Conservation (phyloP, 805 yeast genomes). For the Candida khao-thaluensis region DNA sequence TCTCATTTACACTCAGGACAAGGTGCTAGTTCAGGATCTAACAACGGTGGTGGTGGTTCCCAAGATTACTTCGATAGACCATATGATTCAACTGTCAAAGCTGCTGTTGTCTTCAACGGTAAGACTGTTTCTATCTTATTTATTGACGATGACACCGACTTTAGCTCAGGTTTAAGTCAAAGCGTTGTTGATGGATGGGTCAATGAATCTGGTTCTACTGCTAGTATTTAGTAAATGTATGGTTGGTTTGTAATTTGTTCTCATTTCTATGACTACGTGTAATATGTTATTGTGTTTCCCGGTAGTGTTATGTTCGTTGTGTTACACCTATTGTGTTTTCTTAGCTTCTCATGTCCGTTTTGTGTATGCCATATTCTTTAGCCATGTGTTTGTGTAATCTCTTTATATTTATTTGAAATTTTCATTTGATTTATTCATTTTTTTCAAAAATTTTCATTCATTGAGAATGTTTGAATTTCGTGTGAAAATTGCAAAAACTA, state of each 20-base stretch:
- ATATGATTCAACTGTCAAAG: constrained; percentile 70
- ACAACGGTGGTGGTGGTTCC: constrained; percentile 79
- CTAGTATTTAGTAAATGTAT: constrained; percentile 9
- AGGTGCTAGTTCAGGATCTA: constrained; percentile 14
- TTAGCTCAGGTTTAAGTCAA: constrained; percentile 42
- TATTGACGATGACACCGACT: constrained; percentile 45
- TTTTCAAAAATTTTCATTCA: no score
- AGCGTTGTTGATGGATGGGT: constrained; percentile 63
- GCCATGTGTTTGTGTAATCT: no score
- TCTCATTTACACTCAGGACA: constrained; percentile 84
- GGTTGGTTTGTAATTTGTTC: constrained; percentile 7
- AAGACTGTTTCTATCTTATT: constrained; percentile 59
- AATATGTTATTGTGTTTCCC: no score
- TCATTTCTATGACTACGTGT: background rate
- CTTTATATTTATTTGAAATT: no score
- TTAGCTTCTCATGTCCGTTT: no score
- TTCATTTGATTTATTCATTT: no score
- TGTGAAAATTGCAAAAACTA: no score
- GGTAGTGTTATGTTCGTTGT: no score
- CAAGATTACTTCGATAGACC: constrained; percentile 90
- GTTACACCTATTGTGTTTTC: no score
- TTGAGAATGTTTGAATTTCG: no score
- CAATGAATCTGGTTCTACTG: constrained; percentile 45
- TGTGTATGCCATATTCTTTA: no score
- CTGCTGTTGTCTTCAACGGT: constrained; percentile 77